Conservation (phyloP, 805 yeast species). For the Metschnikowia picachoensis region DNA sequence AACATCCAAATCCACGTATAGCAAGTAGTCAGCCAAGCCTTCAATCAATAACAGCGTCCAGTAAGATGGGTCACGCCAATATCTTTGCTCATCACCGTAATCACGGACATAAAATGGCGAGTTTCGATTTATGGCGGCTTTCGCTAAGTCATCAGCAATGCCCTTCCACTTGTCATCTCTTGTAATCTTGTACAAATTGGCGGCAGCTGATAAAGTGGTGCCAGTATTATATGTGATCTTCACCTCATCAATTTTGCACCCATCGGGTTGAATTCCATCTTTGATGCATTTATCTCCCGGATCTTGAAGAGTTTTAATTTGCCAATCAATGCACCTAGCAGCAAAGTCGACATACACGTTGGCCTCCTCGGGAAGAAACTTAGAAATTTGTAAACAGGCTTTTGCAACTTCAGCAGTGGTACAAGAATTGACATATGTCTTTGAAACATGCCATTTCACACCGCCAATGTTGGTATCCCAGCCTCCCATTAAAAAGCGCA, state of each 20-base stretch:
- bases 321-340: conserved; percentile 56
- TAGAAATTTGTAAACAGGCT: conserved; percentile 55
- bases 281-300: conserved; percentile 49
- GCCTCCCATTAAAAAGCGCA: conserved; percentile 62
- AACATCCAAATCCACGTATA: conserved; percentile 43
- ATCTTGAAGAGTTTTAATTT: conserved; percentile 49
- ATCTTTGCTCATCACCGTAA: conserved; percentile 49
- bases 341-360: conserved; percentile 53
- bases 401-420: conserved; percentile 67
- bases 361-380: conserved; percentile 47
- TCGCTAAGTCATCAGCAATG: conserved; percentile 47
- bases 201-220: conserved; percentile 54
- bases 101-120: conserved; percentile 62
- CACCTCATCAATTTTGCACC: conserved; percentile 41
- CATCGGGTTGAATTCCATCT: conserved; percentile 56
- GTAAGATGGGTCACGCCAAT: conserved; percentile 62
- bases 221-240: conserved; percentile 72
- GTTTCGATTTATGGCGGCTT: conserved; percentile 55
- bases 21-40: conserved; percentile 63
- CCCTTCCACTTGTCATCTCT: conserved; percentile 82
- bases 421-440: conserved; percentile 59
- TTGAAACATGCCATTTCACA: conserved; percentile 61
- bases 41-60: conserved; percentile 62
- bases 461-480: conserved; percentile 59
- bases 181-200: conserved; percentile 92